Conservation (phyloP, 2,329 filamentous ascomycete species). For the Botrytis elliptica region DNA sequence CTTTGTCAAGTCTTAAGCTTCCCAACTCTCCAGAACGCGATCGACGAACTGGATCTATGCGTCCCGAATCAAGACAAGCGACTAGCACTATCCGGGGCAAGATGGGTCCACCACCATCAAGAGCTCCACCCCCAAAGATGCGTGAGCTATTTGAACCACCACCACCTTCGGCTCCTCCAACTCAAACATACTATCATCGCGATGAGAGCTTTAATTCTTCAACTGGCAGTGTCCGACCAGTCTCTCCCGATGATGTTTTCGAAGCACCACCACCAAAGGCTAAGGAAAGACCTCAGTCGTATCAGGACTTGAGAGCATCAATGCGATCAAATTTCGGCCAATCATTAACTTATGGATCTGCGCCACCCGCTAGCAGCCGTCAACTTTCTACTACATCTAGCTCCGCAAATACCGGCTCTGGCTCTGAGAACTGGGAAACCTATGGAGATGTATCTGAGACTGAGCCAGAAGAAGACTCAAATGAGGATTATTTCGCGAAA, state of each 20-base stretch:
- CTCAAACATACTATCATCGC: constrained; percentile 54
- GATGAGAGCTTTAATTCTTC: constrained; percentile 47
- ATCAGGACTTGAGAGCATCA: constrained; percentile 45
- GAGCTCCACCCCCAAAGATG: constrained; percentile 87
- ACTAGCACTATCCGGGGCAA: constrained; percentile 42
- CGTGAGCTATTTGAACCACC: constrained; percentile 67
- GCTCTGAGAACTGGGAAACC: constrained; percentile 97
- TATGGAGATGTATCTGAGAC: constrained; percentile 84
- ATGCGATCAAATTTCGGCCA: constrained; percentile 43
- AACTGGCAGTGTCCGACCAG: constrained; percentile 55
- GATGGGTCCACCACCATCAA: constrained; percentile 54
- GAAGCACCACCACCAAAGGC: constrained; percentile 57
- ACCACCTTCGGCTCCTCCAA: constrained; percentile 45
- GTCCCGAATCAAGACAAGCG: constrained; percentile 33
- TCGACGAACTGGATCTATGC: constrained; percentile 28
- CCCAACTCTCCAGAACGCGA: constrained; percentile 78
- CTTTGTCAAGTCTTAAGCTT: constrained; percentile 66
- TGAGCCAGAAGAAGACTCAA: constrained; percentile 71
- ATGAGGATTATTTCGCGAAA: constrained; percentile 86
- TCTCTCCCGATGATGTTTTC: constrained; percentile 81
- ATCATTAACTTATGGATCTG: constrained; percentile 30
- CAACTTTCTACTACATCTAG: constrained; percentile 73
- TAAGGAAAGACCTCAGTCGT: constrained; percentile 40
- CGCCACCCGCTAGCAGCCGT: constrained; percentile 45
- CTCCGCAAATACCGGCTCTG: constrained; percentile 65